Evolutionary conservation across 176 grass and related monocot genomes (phyloP), one percentile per base, ranked within the genome.

Genomic region (Microstegium vimineum): DNA sequence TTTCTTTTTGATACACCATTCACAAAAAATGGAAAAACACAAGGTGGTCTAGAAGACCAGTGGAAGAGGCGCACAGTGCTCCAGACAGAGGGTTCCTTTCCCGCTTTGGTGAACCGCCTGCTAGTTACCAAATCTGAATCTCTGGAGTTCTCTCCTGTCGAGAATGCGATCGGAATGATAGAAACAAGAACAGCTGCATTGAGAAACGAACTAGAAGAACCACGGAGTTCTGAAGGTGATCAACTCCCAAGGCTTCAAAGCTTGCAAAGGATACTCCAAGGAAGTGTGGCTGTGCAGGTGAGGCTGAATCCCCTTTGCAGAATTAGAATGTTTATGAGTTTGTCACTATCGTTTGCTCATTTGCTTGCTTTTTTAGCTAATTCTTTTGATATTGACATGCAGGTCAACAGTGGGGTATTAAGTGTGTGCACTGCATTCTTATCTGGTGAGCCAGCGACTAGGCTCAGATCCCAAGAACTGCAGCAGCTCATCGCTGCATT

Each of bases 131-230:
- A 95, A 65, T 95, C 90, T n/a, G 96, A 99, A 82, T 95, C 92
- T 32, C 76, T 99, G 34, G 96, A 99, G 83, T 99, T 99, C 41
- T 99, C 96, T 52, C 96, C 96, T 60, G 96, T 99, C 1, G 96
- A 99, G 69, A 99, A 99, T 77, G 96, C 96, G 2, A 99, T 99
- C 80, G 96, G 96, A 82, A 99, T 99, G 96, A 99, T 99, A 13
- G 96, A 99, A 86, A 99, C 96, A 65, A 89, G 96, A 63, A 99
- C 96, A n/a, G 86, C 89, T 45, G 93, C 96, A 49, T 76, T 99
- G 85, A 95, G 96, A 82, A 99, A 93, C 85, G 96, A 99, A 66
- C 91, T 98, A 77, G 96, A 98, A 84, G 96, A 98, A 81, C 96
- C 96, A 11, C 88, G 96, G 33, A 98, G 96, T 87, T 95, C 92